phyloP scores from a whole-genome alignment of 495 filamentous ascomycete genomes.

The Lentithecium fluviatile region DNA sequence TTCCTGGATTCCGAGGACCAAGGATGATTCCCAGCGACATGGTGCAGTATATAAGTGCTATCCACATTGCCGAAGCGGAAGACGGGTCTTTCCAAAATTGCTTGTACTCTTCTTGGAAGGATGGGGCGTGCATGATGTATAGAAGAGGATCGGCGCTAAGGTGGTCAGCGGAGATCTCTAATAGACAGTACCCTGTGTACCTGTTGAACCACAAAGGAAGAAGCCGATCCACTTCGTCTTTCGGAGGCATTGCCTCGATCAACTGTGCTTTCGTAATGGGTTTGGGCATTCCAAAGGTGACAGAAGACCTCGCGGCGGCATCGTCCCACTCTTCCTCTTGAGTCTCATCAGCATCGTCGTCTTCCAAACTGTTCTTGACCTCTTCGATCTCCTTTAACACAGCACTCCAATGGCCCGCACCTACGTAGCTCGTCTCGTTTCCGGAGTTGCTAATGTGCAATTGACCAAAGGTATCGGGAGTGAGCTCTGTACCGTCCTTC shows the following conservation, averaged over 20 bases:
- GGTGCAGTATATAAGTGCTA: slow-evolving; percentile 40
- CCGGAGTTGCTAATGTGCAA: slow-evolving; percentile 72
- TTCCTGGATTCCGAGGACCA: slow-evolving; percentile 28
- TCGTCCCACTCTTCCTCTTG: slow-evolving; percentile 26
- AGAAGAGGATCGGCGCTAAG: slow-evolving; percentile 3
- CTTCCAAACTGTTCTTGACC: slow-evolving; percentile 33
- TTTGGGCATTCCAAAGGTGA: slow-evolving; percentile 34
- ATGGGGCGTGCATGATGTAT: slow-evolving; percentile 40
- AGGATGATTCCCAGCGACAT: slow-evolving; percentile 37
- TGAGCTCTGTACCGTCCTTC: slow-evolving; percentile 69
- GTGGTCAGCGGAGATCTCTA: background rate
- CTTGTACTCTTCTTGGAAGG: slow-evolving; percentile 44
- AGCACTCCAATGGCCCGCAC: slow-evolving; percentile 86
- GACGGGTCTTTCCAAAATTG: slow-evolving; percentile 41
- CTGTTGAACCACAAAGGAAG: slow-evolving; percentile 44
- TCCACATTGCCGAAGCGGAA: slow-evolving; percentile 40
- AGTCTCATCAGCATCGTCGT: slow-evolving; percentile 14
- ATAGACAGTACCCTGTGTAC: background rate
- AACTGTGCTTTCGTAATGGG: slow-evolving; percentile 33
- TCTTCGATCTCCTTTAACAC: slow-evolving; percentile 71
- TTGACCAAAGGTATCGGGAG: slow-evolving; percentile 79
- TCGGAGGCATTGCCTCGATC: slow-evolving; percentile 39
- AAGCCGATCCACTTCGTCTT: slow-evolving; percentile 40
- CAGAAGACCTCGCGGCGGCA: slow-evolving; percentile 19
- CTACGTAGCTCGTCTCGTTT: slow-evolving; percentile 75